A percentile compares a stretch with the other conserved stretches of the same genome.
These are phyloP conservation scores for Dionaea muscipula DNA, from an alignment of 179 eudicot genomes.

Conservation along the genomic window DNA sequence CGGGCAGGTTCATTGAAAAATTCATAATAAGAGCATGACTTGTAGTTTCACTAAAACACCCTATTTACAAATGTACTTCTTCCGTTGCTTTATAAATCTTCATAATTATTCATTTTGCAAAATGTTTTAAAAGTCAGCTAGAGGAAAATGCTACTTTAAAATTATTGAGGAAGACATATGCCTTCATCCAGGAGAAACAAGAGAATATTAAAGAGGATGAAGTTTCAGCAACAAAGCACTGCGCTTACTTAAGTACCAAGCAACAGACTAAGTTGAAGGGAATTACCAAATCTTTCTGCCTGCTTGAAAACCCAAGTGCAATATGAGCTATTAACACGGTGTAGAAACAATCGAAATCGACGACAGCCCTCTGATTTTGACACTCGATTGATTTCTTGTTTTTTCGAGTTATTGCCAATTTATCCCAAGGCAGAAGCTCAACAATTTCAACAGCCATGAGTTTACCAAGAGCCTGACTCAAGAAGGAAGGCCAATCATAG, in stretches of 20 bases:
- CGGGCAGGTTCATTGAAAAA: no score
- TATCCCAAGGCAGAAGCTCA: slow-evolving; percentile 90
- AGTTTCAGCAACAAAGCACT: no score
- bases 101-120: no score
- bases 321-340: slow-evolving; percentile 67
- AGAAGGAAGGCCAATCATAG: slow-evolving; percentile 83
- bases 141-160: no score
- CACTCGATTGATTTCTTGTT: slow-evolving; percentile 83
- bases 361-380: slow-evolving; percentile 78
- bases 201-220: neutral
- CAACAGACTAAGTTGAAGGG: slow-evolving; percentile 6
- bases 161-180: no score
- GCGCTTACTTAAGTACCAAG: neutral
- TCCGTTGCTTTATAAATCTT: no score
- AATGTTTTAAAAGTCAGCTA: no score
- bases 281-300: slow-evolving; percentile 71
- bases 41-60: no score
- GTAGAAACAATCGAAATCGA: slow-evolving; percentile 78
- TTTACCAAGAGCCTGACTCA: slow-evolving; percentile 68
- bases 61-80: no score
- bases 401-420: slow-evolving; percentile 68
- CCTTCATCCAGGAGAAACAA: neutral
- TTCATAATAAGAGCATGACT: no score
- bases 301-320: slow-evolving; percentile 85
- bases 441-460: slow-evolving; percentile 85